Base-by-base conservation (phyloP, 2,329 filamentous ascomycete genomes). In the Graphilbum sp. region DNA sequence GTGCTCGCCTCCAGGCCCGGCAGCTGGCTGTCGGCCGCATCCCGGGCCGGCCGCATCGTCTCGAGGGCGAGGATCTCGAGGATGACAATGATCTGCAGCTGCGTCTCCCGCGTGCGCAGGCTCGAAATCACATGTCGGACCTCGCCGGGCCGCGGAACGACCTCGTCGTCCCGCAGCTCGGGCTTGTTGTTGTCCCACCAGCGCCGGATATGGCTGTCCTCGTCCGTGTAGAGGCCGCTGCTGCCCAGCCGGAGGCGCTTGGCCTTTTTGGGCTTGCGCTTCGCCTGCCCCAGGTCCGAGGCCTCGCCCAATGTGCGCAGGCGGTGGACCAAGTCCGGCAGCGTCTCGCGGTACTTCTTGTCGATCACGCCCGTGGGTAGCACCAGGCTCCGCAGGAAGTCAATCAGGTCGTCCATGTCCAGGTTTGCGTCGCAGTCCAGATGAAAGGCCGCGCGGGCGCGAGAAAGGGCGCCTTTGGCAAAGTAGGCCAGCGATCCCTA, bases 401-500 rank as follows among this genome's bases (percentile, higher is more conserved):
- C 61, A 9, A 80, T 64, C 16, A 87, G 60, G 36, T 84, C 72
- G 19, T 61, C 58, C 55, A 78, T 72, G 31, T 75, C 64, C 17
- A 77, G 57, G 18, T 65, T 69, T 7, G 67, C 61, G 51, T 78
- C 72, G 37, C 69, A 69, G 43, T 75, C 69, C 13, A 74, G 58
- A 41, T 76, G 72, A 45, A 84, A 84, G 13, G 75, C 70, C 34
- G 77, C 79, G 42, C 82, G 71, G 34, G 80, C 77, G 47, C 81
- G 69, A 33, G 82, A 83, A 17, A 90, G 60, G 2, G 83, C 80
- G 1, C 82, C 83, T 59, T 90, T 90, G 17, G 78, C 78, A 55
- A 88, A 87, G 55, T 87, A 90, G 41, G 82, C 82, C 40, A 88
- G 60, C 4, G 82, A 84, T 25, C 79, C 82, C 67, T 82, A 32